phyloP scores from a whole-genome alignment of 108 stramenopile species.

The Licmophora abbreviata region DNA sequence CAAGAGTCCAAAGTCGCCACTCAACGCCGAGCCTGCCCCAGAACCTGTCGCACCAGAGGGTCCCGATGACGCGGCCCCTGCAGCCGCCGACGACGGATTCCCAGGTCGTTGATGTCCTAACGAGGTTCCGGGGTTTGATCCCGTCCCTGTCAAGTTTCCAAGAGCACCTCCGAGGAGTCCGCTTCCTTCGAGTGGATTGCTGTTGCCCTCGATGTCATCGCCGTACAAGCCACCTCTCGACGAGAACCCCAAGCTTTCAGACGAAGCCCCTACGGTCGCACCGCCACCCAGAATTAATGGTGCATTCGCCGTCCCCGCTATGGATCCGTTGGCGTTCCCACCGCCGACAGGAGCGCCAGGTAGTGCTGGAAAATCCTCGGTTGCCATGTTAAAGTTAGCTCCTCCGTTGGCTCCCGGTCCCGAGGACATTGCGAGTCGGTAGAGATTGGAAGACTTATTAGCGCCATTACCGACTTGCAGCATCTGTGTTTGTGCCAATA shows the following conservation, averaged over 20 bases:
- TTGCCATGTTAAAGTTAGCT: constrained; percentile 70
- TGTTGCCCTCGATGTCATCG: constrained; percentile 17
- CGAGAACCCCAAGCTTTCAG: background rate
- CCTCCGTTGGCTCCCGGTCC: constrained; percentile 33
- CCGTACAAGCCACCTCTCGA: constrained; percentile 14
- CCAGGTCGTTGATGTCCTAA: constrained; percentile 9
- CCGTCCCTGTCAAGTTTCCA: constrained; percentile 15
- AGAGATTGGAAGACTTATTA: constrained; percentile 47
- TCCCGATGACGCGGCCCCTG: constrained; percentile 10
- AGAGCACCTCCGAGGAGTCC: constrained; percentile 27
- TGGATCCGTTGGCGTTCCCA: constrained; percentile 4
- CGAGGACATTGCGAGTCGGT: constrained; percentile 68
- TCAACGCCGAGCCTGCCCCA: constrained; percentile 60
- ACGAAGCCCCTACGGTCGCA: background rate
- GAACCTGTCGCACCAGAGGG: constrained; percentile 16
- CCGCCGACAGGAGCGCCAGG: constrained; percentile 8
- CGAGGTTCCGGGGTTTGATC: constrained; percentile 12
- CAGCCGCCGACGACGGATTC: constrained; percentile 1
- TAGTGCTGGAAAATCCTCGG: constrained; percentile 81
- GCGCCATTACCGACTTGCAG: constrained; percentile 25
- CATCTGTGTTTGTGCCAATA: constrained; percentile 58
- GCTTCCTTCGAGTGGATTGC: constrained; percentile 24
- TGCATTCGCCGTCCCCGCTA: background rate
- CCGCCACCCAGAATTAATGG: background rate
- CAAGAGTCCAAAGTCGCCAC: constrained; percentile 89